A percentile compares a stretch with the other conserved stretches of the same genome.
These are phyloP conservation scores for Arthrobotrys sinensis DNA, from an alignment of 2,329 filamentous ascomycete species.

Conservation along the genomic window DNA sequence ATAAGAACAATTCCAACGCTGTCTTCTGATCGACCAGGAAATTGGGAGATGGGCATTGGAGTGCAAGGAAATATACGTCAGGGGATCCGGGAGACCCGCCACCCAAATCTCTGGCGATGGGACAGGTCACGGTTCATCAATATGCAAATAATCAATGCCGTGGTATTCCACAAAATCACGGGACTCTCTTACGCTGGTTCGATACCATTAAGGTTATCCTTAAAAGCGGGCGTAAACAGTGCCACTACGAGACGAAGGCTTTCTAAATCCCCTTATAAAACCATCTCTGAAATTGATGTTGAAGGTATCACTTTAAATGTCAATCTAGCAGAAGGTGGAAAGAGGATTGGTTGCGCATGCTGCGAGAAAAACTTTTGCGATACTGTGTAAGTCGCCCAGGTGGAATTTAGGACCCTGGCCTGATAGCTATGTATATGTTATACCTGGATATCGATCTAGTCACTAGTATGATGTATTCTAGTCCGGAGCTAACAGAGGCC, in stretches of 20 bases:
- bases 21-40: not conserved
- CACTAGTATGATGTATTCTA: not conserved
- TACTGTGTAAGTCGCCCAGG: conserved; percentile 2
- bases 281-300: conserved; percentile 5
- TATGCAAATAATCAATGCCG: conserved; percentile 29
- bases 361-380: conserved; percentile 24
- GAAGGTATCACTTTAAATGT: not conserved
- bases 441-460: not conserved
- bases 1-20: not conserved
- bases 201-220: not conserved
- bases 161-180: conserved; percentile 10
- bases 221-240: no score
- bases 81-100: not conserved
- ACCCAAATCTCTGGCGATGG: conserved; percentile 20
- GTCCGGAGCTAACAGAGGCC: not conserved
- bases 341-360: conserved; percentile 18
- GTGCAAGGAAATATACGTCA: conserved; percentile 12
- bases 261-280: not conserved
- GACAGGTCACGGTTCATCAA: conserved; percentile 13
- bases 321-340: not conserved
- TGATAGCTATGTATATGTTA: no score
- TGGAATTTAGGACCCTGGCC: no score
- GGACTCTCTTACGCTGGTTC: not conserved
- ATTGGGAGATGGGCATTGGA: conserved; percentile 15
- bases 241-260: no score